phyloP scores from a whole-genome alignment of 805 yeast species.

The Candida verbasci region DNA sequence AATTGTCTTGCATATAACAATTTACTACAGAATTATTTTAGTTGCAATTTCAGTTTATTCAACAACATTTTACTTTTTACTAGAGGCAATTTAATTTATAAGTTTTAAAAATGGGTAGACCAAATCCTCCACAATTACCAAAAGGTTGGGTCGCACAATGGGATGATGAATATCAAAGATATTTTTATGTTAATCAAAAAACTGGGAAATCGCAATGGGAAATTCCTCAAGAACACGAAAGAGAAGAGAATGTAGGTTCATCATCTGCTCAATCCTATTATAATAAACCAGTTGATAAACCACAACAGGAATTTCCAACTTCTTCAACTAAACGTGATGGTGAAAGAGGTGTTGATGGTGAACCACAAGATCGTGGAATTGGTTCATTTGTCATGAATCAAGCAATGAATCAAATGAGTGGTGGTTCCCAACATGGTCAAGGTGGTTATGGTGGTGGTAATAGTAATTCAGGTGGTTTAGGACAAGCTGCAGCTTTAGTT shows the following conservation, averaged over 20 bases:
- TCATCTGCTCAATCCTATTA: neutral
- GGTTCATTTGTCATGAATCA: slow-evolving; percentile 10
- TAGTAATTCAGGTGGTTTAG: slow-evolving; percentile 5
- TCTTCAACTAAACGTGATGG: neutral
- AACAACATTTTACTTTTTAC: no score
- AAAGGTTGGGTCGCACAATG: slow-evolving; percentile 32
- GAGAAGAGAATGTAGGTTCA: neutral
- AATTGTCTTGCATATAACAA: no score
- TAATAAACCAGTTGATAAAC: neutral
- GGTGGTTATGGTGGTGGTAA: slow-evolving; percentile 1
- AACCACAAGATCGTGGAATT: slow-evolving; percentile 8
- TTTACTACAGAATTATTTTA: no score
- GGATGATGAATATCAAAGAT: slow-evolving; percentile 27
- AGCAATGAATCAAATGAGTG: slow-evolving; percentile 5
- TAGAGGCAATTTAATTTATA: no score
- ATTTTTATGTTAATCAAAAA: slow-evolving; percentile 20
- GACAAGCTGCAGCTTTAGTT: slow-evolving; percentile 7
- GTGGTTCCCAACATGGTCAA: slow-evolving; percentile 1
- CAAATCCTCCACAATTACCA: slow-evolving; percentile 16
- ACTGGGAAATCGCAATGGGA: slow-evolving; percentile 32
- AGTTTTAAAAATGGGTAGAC: no score
- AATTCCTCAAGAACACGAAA: slow-evolving; percentile 12
- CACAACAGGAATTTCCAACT: slow-evolving; percentile 2
- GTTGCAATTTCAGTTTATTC: no score
- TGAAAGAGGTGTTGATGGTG: neutral